Evolutionary conservation across 2,329 filamentous ascomycete species (phyloP), one percentile per base, ranked within the genome.

Genomic region (Oidium heveae): DNA sequence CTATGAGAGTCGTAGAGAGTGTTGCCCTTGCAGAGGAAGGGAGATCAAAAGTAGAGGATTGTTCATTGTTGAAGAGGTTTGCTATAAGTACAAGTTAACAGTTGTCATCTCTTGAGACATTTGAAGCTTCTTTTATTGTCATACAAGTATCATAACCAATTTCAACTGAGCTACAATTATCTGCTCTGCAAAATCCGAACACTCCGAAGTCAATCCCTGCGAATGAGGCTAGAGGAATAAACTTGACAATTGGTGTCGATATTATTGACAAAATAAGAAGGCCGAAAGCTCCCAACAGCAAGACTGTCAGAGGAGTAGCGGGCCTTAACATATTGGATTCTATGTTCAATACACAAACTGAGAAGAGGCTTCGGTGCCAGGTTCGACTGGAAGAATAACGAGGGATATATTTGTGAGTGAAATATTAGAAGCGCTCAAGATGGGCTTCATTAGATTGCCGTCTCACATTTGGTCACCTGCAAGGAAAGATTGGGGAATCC

Each of bases 201-300:
- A 96, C 88, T 52, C 91, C 91, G 71, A 93, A 95, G 60, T 80
- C 80, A 61, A 85, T 77, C 62, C 82, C 80, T 44, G 80, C 70
- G 64, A 80, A 89, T 54, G 77, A 80, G 39, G 84, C 88, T 44
- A 98, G 73, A 10, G 87, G 86, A 50, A 98, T 93, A 28, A 74
- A 75, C 64, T 83, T 80, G 65, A 96, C 82, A 61, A 98, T 79
- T 18, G 91, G 91, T 0, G 86, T 88, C 1, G 89, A 94, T n/a
- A 98, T 71, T 41, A 88, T 85, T 50, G 87, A 85, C 41, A 98
- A 73, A 50, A 96, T 72, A 54, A 96, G 74, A 58, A 96, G 73
- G 58, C 74, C 82, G 68, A 98, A 95, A 60, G 89, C 87, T 63
- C 77, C 74, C 58, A 93, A 76, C 64, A 96, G 82, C 66, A 96